Evolutionary conservation across 169 alveolate species (phyloP).

Genomic region (Cryptosporidium ryanae): DNA sequence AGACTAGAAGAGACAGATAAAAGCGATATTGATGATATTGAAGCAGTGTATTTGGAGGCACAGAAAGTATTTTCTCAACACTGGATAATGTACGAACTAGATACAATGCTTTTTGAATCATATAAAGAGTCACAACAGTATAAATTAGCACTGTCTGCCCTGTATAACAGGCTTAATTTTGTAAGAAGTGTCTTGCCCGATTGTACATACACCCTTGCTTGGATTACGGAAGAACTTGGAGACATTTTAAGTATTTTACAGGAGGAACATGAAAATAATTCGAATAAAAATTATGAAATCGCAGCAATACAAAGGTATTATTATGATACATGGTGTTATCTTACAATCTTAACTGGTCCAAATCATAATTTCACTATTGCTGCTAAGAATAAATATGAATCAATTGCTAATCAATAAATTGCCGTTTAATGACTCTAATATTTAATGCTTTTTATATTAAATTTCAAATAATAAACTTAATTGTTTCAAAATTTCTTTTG

Average conservation of each 20-base stretch:
- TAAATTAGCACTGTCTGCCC: conserved; percentile 78
- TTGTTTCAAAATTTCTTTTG: too few relatives aligned
- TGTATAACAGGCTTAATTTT: conserved; percentile 77
- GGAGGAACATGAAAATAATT: conserved; percentile 28
- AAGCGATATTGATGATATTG: conserved; percentile 79
- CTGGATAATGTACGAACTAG: conserved; percentile 81
- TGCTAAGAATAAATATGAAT: conserved; percentile 66
- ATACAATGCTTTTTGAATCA: conserved; percentile 81
- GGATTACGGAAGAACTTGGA: conserved; percentile 86
- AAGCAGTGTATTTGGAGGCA: conserved; percentile 80
- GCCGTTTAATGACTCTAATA: background rate
- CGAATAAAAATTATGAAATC: conserved; percentile 33
- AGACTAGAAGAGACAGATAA: conserved; percentile 80
- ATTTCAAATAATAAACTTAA: too few relatives aligned
- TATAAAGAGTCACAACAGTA: conserved; percentile 78
- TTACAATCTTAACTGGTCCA: conserved; percentile 74
- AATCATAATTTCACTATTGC: conserved; percentile 67
- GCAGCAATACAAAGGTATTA: conserved; percentile 68
- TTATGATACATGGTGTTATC: conserved; percentile 74
- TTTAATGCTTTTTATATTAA: too few relatives aligned
- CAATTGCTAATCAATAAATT: conserved; percentile 8
- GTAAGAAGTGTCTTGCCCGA: conserved; percentile 81
- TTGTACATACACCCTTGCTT: conserved; percentile 86
- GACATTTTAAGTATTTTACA: conserved; percentile 77
- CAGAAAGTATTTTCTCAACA: conserved; percentile 83